A percentile compares a stretch with the other conserved stretches of the same genome.
Conservation (phyloP, 2,329 filamentous ascomycete species). For the Rutstroemia sp. region DNA sequence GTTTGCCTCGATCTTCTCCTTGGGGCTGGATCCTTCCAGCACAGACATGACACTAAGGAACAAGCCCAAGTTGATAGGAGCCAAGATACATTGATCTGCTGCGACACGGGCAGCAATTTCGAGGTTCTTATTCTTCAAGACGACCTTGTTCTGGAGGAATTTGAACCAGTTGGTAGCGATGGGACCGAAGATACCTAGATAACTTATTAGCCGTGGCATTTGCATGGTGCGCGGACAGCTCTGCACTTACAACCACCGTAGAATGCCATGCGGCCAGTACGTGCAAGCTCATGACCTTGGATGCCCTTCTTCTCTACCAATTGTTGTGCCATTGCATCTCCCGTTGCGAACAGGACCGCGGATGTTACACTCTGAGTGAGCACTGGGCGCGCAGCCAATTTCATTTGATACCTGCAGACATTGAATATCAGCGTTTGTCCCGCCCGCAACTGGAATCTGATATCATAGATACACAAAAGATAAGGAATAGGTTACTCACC, state of each 20-base stretch:
- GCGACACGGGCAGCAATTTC: slow-evolving; percentile 58
- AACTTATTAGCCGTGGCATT: neutral
- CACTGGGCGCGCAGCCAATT: slow-evolving; percentile 71
- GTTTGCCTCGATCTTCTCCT: slow-evolving; percentile 52
- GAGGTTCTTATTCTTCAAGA: slow-evolving; percentile 46
- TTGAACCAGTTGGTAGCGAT: slow-evolving; percentile 65
- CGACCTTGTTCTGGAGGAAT: slow-evolving; percentile 55
- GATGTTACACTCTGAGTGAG: slow-evolving; percentile 89
- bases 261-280: slow-evolving; percentile 71
- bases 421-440: slow-evolving; percentile 7
- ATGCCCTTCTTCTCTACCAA: slow-evolving; percentile 74
- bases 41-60: slow-evolving; percentile 64
- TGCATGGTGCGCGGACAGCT: neutral
- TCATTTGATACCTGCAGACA: slow-evolving; percentile 70
- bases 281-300: slow-evolving; percentile 64
- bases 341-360: slow-evolving; percentile 84
- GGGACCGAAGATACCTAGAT: slow-evolving; percentile 58
- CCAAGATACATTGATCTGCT: slow-evolving; percentile 59
- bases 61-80: slow-evolving; percentile 53
- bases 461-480: neutral
- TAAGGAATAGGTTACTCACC: slow-evolving; percentile 17
- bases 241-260: slow-evolving; percentile 56
- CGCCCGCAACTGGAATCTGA: neutral
- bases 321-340: slow-evolving; percentile 88
- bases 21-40: slow-evolving; percentile 51